Evolutionary conservation across 192 early-diverging fungal genomes (phyloP), one percentile per base, ranked within the genome.

Genomic region (Coemansia nantahalensis): DNA sequence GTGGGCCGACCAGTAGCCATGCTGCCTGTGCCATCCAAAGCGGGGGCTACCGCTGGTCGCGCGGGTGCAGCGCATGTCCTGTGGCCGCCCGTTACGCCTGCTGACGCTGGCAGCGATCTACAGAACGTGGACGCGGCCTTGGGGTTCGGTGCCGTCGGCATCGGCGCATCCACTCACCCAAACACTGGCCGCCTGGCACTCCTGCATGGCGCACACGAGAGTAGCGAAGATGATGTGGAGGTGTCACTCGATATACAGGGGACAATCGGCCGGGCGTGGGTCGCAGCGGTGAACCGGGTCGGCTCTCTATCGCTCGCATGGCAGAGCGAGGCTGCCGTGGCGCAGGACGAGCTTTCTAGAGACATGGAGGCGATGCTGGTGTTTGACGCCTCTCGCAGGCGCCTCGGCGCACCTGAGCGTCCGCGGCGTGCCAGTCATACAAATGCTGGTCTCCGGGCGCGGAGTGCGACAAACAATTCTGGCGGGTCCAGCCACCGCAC

Each of bases 301-400:
- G 71, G 71, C 17, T 57, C 59, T 10, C 16, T 75, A 17, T 75
- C 71, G 2, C 54, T 75, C 1, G 71, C 60, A 4, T 75, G 71
- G 71, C 53, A 67, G n/a, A 42, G 46, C 36, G 59, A 66, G 17
- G 33, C 39, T 11, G 31, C 43, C 12, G 46, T 45, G 11, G 39
- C 41, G 11, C 8, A 30, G 5, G 17, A 35, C 39, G n/a, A 18
- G 17, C 12, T 26, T 35, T 14, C 43, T 24, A 19, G 41, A 18
- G 39, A 22, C n/a, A 41, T 59, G 4, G 59, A 69, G 30, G 53
- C 54, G 21, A 18, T 44, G 16, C 54, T 49, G 33, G 35, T 73
- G 8, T 72, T 72, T 59, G 68, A 60, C 3, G 4, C 26, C 3
- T 3, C 26, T 7, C 26, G 26, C 26, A 7, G 26, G 26, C 4